Base-by-base conservation (phyloP, 352 stramenopile species). In the Phytopythium boreale region DNA sequence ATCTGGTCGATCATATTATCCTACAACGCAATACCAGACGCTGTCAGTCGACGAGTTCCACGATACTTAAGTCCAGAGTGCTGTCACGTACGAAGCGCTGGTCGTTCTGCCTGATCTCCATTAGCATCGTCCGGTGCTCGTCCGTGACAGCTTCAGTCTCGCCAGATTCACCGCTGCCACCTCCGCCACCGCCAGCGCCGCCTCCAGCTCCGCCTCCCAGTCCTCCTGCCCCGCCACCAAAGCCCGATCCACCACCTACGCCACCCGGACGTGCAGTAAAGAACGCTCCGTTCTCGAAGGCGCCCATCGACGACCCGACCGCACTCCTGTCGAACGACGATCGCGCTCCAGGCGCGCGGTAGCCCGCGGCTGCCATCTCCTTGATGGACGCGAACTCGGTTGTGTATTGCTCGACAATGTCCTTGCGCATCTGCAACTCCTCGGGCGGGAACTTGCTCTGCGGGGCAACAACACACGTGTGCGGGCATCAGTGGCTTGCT, bases 1-100 rank as follows among this genome's bases (percentile, higher is more conserved):
- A 95, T 93, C 66, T 95, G 87, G 22, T 95, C 84, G 51, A 93
- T 92, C 53, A 93, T 90, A 70, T 87, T 77, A 50, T 95, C 87
- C 87, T 95, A 66, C 15, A 2, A 15, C 9, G 12, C 26, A 47
- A 26, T 7, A 27, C 4, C 22, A 9, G 27, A 2, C 43, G 8
- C 43, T 26, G 17, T 29, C 20, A 22, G 4, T 37, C 17, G 26
- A 52, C n/a, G 20, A 53, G 12, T 17, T 11, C 3, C 31, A 57
- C 31, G 9, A 10, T 11, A 1, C 24, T 19, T 22, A n/a, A 34
- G 12, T 43, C 10, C 2, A 52, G 46, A 34, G 10, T 9, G 31
- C 14, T 14, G 14, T 6, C 17, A 34, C 84, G 58, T 88, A 95
- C 86, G 46, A 95, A 90, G 43, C 82, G 84, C 68, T 93, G 78